Percentiles rank a stretch among this genome's conserved stretches.
Evolutionary conservation across 140 eudicot genomes (phyloP).

Genomic region (Ambrosia hybrid): DNA sequence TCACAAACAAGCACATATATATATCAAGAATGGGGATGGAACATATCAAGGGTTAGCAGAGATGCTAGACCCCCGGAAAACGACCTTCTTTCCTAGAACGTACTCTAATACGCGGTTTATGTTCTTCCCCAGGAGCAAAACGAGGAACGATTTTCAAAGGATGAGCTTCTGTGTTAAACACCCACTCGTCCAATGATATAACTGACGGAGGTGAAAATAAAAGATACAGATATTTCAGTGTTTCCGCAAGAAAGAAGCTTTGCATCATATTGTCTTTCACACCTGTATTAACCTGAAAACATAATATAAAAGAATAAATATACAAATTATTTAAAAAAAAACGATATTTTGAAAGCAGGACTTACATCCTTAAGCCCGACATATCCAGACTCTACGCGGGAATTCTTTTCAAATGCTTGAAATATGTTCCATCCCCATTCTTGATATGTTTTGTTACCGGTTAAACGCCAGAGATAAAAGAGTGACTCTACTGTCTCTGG

Average conservation of each 20-base stretch:
- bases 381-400: slow-evolving; percentile 87
- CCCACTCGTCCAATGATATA: slow-evolving; percentile 93
- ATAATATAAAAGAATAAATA: slow-evolving; percentile 2
- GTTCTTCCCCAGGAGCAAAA: slow-evolving; percentile 27
- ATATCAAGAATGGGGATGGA: slow-evolving; percentile 13
- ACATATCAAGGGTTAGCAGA: not conserved
- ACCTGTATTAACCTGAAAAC: slow-evolving; percentile 78
- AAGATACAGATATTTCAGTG: slow-evolving; percentile 89
- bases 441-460: slow-evolving; percentile 96
- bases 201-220: slow-evolving; percentile 87
- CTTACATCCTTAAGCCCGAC: slow-evolving; percentile 97
- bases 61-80: slow-evolving; percentile 31
- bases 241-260: slow-evolving; percentile 97
- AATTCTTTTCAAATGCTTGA: slow-evolving; percentile 95
- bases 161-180: slow-evolving; percentile 98
- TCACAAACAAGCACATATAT: not conserved
- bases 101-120: slow-evolving; percentile 34
- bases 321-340: not conserved
- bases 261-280: slow-evolving; percentile 99
- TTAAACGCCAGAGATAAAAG: slow-evolving; percentile 91
- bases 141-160: slow-evolving; percentile 77
- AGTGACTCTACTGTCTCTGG: slow-evolving; percentile 98
- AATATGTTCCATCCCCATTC: slow-evolving; percentile 99
- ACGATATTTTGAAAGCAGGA: too few relatives aligned
- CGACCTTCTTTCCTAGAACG: slow-evolving; percentile 92